Percentiles rank a stretch among this genome's conserved stretches.
phyloP scores from a whole-genome alignment of 306 rosid genomes.

The Prunus campanulata region DNA sequence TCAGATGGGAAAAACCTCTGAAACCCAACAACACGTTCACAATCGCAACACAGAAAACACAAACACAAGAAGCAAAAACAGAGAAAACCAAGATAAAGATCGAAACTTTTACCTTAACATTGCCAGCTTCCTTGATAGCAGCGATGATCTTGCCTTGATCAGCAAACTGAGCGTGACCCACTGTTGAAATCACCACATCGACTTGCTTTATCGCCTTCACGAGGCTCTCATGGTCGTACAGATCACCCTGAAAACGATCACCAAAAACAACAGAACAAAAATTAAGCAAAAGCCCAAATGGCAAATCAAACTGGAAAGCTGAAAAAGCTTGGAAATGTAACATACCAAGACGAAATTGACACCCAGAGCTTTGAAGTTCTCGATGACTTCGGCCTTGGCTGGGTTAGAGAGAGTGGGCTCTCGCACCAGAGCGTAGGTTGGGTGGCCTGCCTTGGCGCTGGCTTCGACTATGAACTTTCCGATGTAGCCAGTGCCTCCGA shows the following conservation, averaged over 20 bases:
- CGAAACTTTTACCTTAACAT: conserved; percentile 26
- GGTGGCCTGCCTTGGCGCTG: conserved; percentile 38
- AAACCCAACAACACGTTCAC: neutral
- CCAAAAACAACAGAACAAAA: neutral
- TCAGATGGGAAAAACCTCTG: conserved; percentile 47
- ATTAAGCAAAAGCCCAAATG: neutral
- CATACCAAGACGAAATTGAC: conserved; percentile 26
- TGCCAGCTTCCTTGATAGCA: conserved; percentile 44
- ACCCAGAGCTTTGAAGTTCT: conserved; percentile 25
- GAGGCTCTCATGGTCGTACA: conserved; percentile 29
- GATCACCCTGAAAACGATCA: conserved; percentile 26
- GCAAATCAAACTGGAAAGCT: neutral
- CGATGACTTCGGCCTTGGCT: conserved; percentile 25
- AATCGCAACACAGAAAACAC: neutral
- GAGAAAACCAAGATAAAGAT: too few species aligned
- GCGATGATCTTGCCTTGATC: conserved; percentile 33
- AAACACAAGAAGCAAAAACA: neutral
- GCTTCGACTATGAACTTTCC: conserved; percentile 42
- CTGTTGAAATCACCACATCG: conserved; percentile 40
- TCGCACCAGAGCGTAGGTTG: conserved; percentile 31
- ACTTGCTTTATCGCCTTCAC: conserved; percentile 42
- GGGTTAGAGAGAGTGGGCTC: conserved; percentile 27
- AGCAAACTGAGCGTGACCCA: conserved; percentile 24
- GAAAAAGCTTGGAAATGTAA: neutral
- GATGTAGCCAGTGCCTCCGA: conserved; percentile 40